These are phyloP conservation scores for Coniella vitis DNA, from an alignment of 2,329 filamentous ascomycete species.

Conservation along the genomic window DNA sequence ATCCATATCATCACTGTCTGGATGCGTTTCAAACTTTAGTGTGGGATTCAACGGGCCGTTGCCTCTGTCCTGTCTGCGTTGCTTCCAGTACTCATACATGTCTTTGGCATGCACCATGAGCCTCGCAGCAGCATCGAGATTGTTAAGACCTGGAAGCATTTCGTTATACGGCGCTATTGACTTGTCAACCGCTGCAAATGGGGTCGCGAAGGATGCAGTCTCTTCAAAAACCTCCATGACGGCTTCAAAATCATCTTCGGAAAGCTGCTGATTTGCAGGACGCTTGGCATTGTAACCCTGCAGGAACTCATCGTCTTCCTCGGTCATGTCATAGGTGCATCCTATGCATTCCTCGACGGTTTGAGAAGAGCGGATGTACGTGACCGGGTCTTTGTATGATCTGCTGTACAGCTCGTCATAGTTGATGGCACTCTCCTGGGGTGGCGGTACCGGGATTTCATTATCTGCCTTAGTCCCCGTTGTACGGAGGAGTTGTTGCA, in stretches of 20 bases:
- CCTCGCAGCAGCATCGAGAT: constrained; percentile 38
- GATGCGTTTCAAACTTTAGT: constrained; percentile 90
- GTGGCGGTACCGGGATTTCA: constrained; percentile 60
- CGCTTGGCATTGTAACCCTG: constrained; percentile 76
- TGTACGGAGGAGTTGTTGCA: constrained; percentile 69
- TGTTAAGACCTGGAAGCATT: constrained; percentile 61
- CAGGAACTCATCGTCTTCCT: constrained; percentile 81
- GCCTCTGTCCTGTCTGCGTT: constrained; percentile 55
- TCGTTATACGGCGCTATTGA: constrained; percentile 71
- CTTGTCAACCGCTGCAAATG: constrained; percentile 85
- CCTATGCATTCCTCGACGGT: constrained; percentile 94
- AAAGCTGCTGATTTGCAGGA: constrained; percentile 57
- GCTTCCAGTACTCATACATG: constrained; percentile 87
- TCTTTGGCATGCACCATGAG: constrained; percentile 61
- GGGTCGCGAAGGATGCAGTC: constrained; percentile 73
- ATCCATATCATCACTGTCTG: constrained; percentile 91
- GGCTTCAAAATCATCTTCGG: constrained; percentile 87
- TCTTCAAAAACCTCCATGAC: constrained; percentile 95
- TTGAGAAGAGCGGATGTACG: constrained; percentile 96
- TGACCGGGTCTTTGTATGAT: constrained; percentile 74
- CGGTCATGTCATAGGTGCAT: constrained; percentile 88
- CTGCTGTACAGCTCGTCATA: constrained; percentile 86
- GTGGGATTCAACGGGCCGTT: constrained; percentile 69
- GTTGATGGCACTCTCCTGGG: constrained; percentile 59
- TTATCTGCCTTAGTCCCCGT: constrained; percentile 49